phyloP scores from a whole-genome alignment of 192 early-diverging fungal species.

The Coemansia sp. region DNA sequence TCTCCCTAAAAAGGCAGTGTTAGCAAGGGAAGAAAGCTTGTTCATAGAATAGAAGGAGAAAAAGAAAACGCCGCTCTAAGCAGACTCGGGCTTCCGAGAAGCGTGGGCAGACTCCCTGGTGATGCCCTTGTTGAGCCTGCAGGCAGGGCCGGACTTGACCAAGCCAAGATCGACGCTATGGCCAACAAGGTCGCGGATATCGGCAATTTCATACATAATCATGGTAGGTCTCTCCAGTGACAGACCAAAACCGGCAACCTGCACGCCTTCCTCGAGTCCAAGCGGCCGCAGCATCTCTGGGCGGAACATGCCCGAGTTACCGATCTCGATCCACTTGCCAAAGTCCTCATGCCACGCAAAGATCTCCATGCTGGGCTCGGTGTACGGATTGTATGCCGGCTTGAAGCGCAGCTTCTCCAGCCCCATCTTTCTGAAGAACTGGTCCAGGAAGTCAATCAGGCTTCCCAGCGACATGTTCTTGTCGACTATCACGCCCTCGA shows the following conservation, averaged over 20 bases:
- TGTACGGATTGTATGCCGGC: constrained; percentile 99
- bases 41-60: neutral
- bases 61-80: constrained; percentile 4
- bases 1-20: no score
- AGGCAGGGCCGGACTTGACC: constrained; percentile 87
- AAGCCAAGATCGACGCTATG: constrained; percentile 92
- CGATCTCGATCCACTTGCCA: constrained; percentile 91
- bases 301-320: constrained; percentile 99
- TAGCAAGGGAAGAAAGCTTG: no score
- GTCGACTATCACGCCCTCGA: constrained; percentile 98
- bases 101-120: constrained; percentile 33
- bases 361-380: constrained; percentile 99
- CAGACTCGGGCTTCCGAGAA: neutral
- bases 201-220: constrained; percentile 93
- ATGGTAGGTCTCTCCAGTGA: constrained; percentile 97
- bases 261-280: constrained; percentile 91
- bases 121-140: constrained; percentile 81
- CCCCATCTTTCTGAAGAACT: constrained; percentile 98
- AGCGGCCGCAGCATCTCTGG: constrained; percentile 97
- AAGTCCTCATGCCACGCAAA: constrained; percentile 94
- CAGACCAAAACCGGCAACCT: constrained; percentile 97
- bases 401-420: constrained; percentile 93
- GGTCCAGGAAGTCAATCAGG: constrained; percentile 93
- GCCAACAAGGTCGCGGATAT: constrained; percentile 93
- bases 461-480: constrained; percentile 92